phyloP scores from a whole-genome alignment of 2,329 filamentous ascomycete genomes.

The Diplodia sapinea region DNA sequence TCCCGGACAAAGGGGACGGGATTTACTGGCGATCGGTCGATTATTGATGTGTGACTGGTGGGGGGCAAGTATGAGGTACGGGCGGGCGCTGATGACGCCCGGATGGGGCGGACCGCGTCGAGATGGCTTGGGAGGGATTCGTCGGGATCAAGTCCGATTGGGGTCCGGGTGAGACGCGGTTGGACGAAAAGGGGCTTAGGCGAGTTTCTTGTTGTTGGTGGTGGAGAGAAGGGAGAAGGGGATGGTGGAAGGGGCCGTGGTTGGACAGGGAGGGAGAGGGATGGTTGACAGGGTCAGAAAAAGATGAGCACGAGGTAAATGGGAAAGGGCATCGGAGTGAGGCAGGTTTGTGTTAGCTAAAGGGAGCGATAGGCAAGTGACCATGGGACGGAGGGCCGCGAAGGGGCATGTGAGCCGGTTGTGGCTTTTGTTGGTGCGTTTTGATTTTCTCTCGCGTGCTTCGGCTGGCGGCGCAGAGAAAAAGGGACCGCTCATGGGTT shows the following conservation, averaged over 20 bases:
- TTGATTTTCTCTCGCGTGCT: neutral
- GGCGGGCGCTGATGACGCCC: neutral
- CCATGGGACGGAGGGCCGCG: neutral
- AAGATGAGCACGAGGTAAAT: neutral
- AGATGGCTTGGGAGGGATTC: neutral
- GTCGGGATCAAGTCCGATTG: neutral
- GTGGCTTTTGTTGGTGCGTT: constrained; percentile 9
- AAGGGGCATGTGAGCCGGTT: neutral
- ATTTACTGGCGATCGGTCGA: neutral
- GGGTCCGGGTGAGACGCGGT: neutral
- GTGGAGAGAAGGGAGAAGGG: neutral
- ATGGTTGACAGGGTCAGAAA: neutral
- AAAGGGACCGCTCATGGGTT: neutral
- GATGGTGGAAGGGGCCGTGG: neutral
- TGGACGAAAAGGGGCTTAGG: neutral
- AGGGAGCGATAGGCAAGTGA: neutral
- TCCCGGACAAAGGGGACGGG: neutral
- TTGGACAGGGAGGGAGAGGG: neutral
- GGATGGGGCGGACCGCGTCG: neutral
- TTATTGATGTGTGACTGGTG: neutral
- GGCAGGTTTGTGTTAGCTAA: neutral
- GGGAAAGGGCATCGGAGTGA: neutral
- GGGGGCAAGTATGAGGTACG: neutral
- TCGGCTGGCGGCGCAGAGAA: neutral
- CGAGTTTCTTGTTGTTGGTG: neutral